phyloP scores from a whole-genome alignment of 2,329 filamentous ascomycete species.

The Plectosphaerella plurivora region DNA sequence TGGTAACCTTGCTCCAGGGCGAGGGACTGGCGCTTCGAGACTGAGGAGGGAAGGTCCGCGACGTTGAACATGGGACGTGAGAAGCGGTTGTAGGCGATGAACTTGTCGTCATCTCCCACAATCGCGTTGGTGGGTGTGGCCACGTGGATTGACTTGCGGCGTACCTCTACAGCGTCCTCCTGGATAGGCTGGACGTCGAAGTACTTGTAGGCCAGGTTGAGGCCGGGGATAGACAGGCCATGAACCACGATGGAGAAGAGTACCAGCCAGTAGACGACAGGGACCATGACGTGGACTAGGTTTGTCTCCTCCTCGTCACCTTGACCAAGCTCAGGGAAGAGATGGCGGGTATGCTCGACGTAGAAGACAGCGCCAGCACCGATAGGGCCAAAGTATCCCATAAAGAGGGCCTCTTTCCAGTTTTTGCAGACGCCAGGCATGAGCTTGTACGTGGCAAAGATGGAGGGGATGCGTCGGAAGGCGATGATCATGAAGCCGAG shows the following conservation, averaged over 20 bases:
- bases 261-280: slow-evolving; percentile 35
- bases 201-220: slow-evolving; percentile 31
- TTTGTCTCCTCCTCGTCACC: slow-evolving; percentile 27
- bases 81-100: slow-evolving; percentile 44
- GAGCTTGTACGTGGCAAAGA: slow-evolving; percentile 48
- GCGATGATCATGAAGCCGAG: slow-evolving; percentile 47
- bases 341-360: slow-evolving; percentile 42
- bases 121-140: slow-evolving; percentile 33
- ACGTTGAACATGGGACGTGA: slow-evolving; percentile 25
- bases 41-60: not conserved
- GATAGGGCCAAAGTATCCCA: slow-evolving; percentile 70
- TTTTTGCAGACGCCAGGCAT: slow-evolving; percentile 45
- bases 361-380: slow-evolving; percentile 75
- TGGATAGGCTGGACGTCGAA: slow-evolving; percentile 32
- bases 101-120: slow-evolving; percentile 25
- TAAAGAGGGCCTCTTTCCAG: slow-evolving; percentile 54
- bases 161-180: slow-evolving; percentile 33
- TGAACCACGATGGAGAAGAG: slow-evolving; percentile 38
- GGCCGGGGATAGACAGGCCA: slow-evolving; percentile 39
- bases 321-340: slow-evolving; percentile 29
- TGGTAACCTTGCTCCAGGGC: not conserved
- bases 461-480: slow-evolving; percentile 52
- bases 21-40: not conserved
- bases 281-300: slow-evolving; percentile 27
- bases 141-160: slow-evolving; percentile 27